Evolutionary conservation across 139 green algal genomes (phyloP), one percentile per base, ranked within the genome.

Genomic region (Edaphochlamys debaryana): DNA sequence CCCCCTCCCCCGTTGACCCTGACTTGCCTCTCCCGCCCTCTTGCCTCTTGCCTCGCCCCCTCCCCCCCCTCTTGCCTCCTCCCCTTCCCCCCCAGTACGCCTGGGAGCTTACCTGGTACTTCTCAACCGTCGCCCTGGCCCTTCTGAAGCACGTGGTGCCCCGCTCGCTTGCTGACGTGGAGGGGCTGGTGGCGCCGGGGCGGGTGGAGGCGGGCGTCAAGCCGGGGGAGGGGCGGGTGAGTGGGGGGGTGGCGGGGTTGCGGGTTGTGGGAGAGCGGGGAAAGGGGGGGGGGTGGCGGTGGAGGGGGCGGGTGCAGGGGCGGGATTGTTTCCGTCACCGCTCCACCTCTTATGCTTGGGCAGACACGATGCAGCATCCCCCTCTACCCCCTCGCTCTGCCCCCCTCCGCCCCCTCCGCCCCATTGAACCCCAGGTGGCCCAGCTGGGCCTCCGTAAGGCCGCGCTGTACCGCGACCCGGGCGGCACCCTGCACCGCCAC

Each of bases 131-230:
- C n/a, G 80, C 20, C 11, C 4, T 66, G 42, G 34, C 80, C 30
- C 69, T 86, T 32, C 69, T 79, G 23, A 79, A 86, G 80, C 69
- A 86, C 62, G 69, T 86, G 56, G 60, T 80, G 45, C 69, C 69
- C 9, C 80, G 69, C 37, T 62, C 41, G 25, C 60, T 80, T n/a
- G 34, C n/a, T 25, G 80, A 86, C 42, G 58, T 86, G 58, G 58
- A 32, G 67, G 80, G 80, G 4, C 32, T 80, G 54, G 23, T 86
- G 70, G 42, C 70, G 29, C 80, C 80, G 23, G 36, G 20, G 30
- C 15, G 38, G 15, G 80, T 80, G 50, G 80, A 86, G 58, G 37
- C 15, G 36, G 52, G 36, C 23, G 2, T 86, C 11, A 41, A 75
- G 70, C 69, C 80, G 42, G 80, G 80, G 19, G 60, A 86, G 56